These are phyloP conservation scores for Scytalidium sp. DNA, from an alignment of 2,329 filamentous ascomycete genomes.

Conservation along the genomic window DNA sequence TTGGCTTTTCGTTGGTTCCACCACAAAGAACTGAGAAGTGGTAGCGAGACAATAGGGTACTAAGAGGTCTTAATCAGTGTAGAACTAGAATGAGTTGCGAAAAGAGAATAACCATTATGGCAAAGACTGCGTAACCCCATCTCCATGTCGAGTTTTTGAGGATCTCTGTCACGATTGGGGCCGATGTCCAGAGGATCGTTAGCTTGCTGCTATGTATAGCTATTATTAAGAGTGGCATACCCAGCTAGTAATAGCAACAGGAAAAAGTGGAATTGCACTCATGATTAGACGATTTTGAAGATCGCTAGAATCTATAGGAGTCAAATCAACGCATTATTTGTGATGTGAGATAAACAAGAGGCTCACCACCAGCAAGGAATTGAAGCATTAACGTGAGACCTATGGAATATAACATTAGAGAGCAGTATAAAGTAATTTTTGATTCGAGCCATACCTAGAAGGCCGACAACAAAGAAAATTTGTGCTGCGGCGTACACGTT, in stretches of 20 bases:
- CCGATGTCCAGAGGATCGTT: not conserved
- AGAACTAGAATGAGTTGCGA: not conserved
- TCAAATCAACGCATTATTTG: not conserved
- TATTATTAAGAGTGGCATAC: constrained; percentile 35
- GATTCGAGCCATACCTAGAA: not conserved
- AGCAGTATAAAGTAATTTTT: not conserved
- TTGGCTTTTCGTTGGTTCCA: constrained; percentile 46
- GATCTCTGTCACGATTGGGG: constrained; percentile 46
- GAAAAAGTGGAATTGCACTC: constrained; percentile 22
- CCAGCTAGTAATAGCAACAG: constrained; percentile 42
- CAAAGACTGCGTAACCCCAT: constrained; percentile 59
- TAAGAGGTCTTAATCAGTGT: not conserved
- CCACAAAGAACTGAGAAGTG: constrained; percentile 44
- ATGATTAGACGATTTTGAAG: not conserved
- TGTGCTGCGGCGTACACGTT: not conserved
- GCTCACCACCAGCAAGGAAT: not conserved
- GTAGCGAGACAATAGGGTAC: constrained; percentile 51
- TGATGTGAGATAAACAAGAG: not conserved
- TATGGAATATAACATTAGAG: not conserved
- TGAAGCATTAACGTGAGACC: not conserved
- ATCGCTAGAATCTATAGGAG: not conserved
- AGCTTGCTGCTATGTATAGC: not conserved
- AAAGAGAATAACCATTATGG: not conserved
- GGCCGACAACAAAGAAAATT: not conserved
- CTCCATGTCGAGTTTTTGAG: constrained; percentile 49